Base-by-base conservation (phyloP, 1,284 basidiomycete species). In the Fistulinella cinereoalba region DNA sequence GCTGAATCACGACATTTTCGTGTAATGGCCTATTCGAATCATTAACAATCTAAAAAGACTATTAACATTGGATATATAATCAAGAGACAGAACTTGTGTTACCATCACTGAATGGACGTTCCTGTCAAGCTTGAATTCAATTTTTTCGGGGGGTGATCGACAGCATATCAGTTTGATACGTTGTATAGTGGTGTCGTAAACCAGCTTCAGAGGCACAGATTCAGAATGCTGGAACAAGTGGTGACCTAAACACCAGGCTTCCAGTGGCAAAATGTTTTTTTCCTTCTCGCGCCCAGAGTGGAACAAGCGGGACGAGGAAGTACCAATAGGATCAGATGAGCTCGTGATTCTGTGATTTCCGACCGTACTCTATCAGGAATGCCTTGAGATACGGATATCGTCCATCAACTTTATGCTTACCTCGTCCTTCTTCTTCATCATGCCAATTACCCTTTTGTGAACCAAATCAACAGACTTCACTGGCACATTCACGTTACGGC, bases 201-300 rank as follows among this genome's bases (percentile, higher is more conserved):
- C 11, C 18, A 64, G 46, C 15, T 43, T 33, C 4, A 57, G 41
- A 28, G 60, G 52, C 13, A 46, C 11, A 19, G 44, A 37, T 6
- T 44, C 46, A 27, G 49, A 38, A 43, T 52, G 43, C 40, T 21
- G 24, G 37, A 66, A 54, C 31, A 29, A 29, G 16, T 60, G 53
- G 9, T 46, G 45, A 32, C 62, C 62, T 15, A 67, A 46, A 41
- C 50, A 67, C 55, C 55, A 64, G 3, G 60, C 65, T 10, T 43
- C 15, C 24, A 64, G 38, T 24, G 63, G 65, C 4, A 64, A 40
- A 27, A 12, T 49, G 0, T 2, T 34, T 5, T 13, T 43, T 23
- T 54, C 52, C 25, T 33, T 50, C 32, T 45, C 46, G 4, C 45
- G 55, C 12, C 28, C 0, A 23, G 63, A 48, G 37, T 62, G 52